Base-by-base conservation (phyloP, 768 basidiomycete species). In the Podaxis sp. region DNA sequence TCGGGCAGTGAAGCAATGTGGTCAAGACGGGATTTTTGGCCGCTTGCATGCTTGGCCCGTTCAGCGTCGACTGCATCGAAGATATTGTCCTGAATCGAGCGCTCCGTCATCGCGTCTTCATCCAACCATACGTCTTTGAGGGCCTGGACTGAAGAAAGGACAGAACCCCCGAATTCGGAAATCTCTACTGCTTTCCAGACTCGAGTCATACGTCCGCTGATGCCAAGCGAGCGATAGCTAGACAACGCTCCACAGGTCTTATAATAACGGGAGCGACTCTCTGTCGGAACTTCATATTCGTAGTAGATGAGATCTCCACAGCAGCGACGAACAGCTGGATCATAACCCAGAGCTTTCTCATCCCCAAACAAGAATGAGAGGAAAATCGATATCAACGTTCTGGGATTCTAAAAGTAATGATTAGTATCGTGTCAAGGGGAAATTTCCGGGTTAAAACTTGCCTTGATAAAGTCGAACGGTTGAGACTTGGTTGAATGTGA, bases 61-160 rank as follows among this genome's bases (percentile, higher is more conserved):
- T 44, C 15, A 15, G 52, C 17, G 10, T 66, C 44, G 6, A 65
- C 44, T 24, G 54, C 58, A 12, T 56, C 12, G 44, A 64, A 64
- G 38, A 70, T 62, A 20, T 17, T 30, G 1, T 56, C 17, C 48
- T 68, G 67, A 30, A 68, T 65, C 24, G 66, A 26, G 5, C n/a
- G 11, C 38, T 68, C 66, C 3, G 65, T 66, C 11, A 24, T 17
- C 17, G 68, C 60, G 7, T 24, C 26, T 1, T 26, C 46, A 28
- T 66, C 65, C 4, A 70, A 51, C 68, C 68, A 68, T 11, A 68
- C 66, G 38, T 70, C 66, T 58, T 68, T 67, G 28, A 70, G 30
- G 13, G 66, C 33, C 11, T 41, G 4, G 13, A 13, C 17, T 41
- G 12, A 13, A 15, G 15, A 13, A 44, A 44, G 13, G 41, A 44